Conservation (phyloP, 1,284 basidiomycete species). For the Erythrobasidium hasegawianum region DNA sequence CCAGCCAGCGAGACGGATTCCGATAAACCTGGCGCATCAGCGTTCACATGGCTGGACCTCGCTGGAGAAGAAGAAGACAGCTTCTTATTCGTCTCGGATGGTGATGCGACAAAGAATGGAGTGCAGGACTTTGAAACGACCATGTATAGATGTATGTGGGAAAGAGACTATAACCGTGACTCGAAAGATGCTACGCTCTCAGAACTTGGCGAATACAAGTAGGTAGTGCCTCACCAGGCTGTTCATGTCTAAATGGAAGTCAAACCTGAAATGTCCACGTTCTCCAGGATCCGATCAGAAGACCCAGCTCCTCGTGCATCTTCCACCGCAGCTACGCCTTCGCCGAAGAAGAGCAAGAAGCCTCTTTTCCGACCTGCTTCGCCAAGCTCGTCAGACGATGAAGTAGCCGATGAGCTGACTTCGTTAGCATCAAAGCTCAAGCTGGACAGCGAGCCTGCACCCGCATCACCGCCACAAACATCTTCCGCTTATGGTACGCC, state of each 20-base stretch:
- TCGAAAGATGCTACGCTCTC: conserved; percentile 39
- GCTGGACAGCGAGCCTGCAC: conserved; percentile 10
- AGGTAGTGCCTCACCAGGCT: conserved; percentile 1
- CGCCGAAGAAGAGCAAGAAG: conserved; percentile 19
- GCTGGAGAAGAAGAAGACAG: conserved; percentile 60
- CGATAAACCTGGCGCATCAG: conserved; percentile 5
- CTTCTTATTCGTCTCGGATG: conserved; percentile 42
- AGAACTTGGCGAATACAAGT: conserved; percentile 41
- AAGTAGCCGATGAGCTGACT: conserved; percentile 31
- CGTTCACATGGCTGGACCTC: conserved; percentile 84
- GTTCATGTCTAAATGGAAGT: neutral
- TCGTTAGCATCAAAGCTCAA: conserved; percentile 39
- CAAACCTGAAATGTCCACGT: neutral
- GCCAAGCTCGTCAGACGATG: conserved; percentile 29
- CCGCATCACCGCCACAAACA: neutral
- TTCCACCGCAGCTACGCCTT: neutral
- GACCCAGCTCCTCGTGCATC: neutral
- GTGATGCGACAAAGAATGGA: conserved; percentile 37
- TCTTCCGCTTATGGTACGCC: neutral
- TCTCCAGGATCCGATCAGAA: neutral
- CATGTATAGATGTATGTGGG: conserved; percentile 47
- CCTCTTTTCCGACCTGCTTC: conserved; percentile 36
- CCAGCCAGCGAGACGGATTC: conserved; percentile 32
- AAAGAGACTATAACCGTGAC: conserved; percentile 39
- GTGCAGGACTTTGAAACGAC: conserved; percentile 49